Evolutionary conservation across 331 rosid species (phyloP).

Genomic region (Phaseolus coccineus): DNA sequence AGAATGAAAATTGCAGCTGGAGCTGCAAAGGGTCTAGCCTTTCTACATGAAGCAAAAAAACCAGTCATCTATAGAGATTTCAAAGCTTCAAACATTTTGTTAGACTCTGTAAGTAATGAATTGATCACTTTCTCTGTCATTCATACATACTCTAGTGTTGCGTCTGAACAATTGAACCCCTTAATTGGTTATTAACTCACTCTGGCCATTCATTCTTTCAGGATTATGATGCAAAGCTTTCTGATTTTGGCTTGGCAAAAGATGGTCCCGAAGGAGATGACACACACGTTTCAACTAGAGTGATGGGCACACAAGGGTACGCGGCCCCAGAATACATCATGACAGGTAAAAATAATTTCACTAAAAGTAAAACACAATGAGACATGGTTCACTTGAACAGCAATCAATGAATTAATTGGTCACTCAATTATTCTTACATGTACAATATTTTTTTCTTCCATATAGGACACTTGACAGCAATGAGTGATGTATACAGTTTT

Average conservation of each 20-base stretch:
- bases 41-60: conserved; percentile 84
- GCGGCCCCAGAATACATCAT: conserved; percentile 96
- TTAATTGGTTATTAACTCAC: neutral
- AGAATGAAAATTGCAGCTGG: conserved; percentile 97
- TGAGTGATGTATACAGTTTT: conserved; percentile 93
- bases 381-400: neutral
- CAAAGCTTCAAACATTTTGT: conserved; percentile 90
- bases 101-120: conserved; percentile 75
- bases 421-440: neutral
- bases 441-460: neutral
- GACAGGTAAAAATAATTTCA: conserved; percentile 71
- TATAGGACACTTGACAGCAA: conserved; percentile 87
- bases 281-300: conserved; percentile 94
- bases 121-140: neutral
- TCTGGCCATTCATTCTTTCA: conserved; percentile 29
- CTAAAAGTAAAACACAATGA: neutral
- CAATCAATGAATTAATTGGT: neutral
- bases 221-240: conserved; percentile 86
- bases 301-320: conserved; percentile 97
- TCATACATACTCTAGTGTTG: neutral
- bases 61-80: conserved; percentile 94
- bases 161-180: neutral
- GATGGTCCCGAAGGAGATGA: conserved; percentile 98
- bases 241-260: conserved; percentile 95
- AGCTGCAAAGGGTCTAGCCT: conserved; percentile 92